Percentiles rank a stretch among this genome's conserved stretches.
These are phyloP conservation scores for Jackrogersella minutella DNA, from an alignment of 495 filamentous ascomycete genomes.

Conservation along the genomic window DNA sequence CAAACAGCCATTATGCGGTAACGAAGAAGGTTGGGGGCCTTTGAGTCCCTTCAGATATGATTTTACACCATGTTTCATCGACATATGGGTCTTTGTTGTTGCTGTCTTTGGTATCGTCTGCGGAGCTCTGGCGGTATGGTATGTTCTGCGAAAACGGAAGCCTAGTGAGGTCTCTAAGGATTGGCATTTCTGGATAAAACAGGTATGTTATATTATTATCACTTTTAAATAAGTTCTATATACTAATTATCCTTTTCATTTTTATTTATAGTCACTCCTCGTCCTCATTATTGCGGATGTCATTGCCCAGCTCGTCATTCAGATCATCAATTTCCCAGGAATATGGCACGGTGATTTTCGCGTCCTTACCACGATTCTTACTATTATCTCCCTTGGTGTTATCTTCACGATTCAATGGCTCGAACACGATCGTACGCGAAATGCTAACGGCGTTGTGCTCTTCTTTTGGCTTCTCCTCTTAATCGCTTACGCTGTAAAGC, in stretches of 20 bases:
- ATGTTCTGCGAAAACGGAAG: slow-evolving; percentile 67
- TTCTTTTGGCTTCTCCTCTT: slow-evolving; percentile 96
- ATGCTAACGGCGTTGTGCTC: slow-evolving; percentile 90
- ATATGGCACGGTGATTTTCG: slow-evolving; percentile 85
- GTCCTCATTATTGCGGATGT: slow-evolving; percentile 71
- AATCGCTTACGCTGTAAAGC: slow-evolving; percentile 81
- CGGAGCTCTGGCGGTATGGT: slow-evolving; percentile 77
- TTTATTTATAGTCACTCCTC: slow-evolving; percentile 70
- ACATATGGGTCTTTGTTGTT: slow-evolving; percentile 79
- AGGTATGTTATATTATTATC: no score
- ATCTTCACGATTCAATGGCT: slow-evolving; percentile 90
- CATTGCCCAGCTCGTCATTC: slow-evolving; percentile 75
- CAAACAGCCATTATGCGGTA: slow-evolving; percentile 79
- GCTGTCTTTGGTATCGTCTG: slow-evolving; percentile 78
- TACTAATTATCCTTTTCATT: slow-evolving; percentile 43
- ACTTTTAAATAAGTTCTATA: background rate
- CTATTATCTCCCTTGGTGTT: slow-evolving; percentile 77
- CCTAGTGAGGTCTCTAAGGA: slow-evolving; percentile 76
- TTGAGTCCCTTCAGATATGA: slow-evolving; percentile 83
- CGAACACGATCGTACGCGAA: slow-evolving; percentile 87
- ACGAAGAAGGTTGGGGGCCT: slow-evolving; percentile 94
- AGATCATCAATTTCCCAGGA: slow-evolving; percentile 73
- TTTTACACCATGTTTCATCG: slow-evolving; percentile 96
- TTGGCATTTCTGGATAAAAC: slow-evolving; percentile 95
- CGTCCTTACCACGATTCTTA: slow-evolving; percentile 86